Evolutionary conservation across 352 stramenopile species (phyloP).

Genomic region (Phytophthora litchii): DNA sequence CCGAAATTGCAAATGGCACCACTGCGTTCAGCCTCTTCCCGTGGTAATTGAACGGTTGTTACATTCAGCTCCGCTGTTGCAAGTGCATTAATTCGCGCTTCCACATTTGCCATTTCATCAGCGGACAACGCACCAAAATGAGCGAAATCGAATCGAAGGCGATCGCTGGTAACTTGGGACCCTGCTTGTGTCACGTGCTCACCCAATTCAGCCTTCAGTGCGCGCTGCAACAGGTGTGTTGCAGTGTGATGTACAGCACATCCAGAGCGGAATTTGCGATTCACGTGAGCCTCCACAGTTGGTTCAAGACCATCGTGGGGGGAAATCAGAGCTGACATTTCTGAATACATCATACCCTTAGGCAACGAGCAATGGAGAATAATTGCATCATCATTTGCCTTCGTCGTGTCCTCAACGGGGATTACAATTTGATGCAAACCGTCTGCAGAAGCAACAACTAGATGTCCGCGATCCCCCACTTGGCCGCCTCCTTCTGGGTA

Average conservation of each 20-base stretch:
- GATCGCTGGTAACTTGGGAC: conserved; percentile 63
- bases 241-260: conserved; percentile 77
- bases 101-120: conserved; percentile 65
- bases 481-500: conserved; percentile 81
- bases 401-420: conserved; percentile 56
- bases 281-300: conserved; percentile 50
- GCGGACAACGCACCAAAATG: conserved; percentile 73
- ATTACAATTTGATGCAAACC: conserved; percentile 8
- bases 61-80: conserved; percentile 48
- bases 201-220: conserved; percentile 69
- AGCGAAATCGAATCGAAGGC: conserved; percentile 84
- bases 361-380: conserved; percentile 54
- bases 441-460: conserved; percentile 32
- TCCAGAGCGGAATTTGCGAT: conserved; percentile 51
- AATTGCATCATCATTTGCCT: conserved; percentile 45
- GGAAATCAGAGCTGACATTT: conserved; percentile 33
- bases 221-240: conserved; percentile 78
- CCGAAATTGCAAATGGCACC: conserved; percentile 83
- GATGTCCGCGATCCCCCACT: conserved; percentile 63
- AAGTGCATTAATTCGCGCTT: conserved; percentile 64
- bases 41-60: conserved; percentile 46
- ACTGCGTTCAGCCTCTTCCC: conserved; percentile 57
- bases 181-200: conserved; percentile 78
- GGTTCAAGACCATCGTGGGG: conserved; percentile 1
- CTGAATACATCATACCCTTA: conserved; percentile 26